Percentiles rank a stretch among this genome's conserved stretches.
These are phyloP conservation scores for Cucurbita pepo DNA, from an alignment of 306 rosid species.

Conservation along the genomic window DNA sequence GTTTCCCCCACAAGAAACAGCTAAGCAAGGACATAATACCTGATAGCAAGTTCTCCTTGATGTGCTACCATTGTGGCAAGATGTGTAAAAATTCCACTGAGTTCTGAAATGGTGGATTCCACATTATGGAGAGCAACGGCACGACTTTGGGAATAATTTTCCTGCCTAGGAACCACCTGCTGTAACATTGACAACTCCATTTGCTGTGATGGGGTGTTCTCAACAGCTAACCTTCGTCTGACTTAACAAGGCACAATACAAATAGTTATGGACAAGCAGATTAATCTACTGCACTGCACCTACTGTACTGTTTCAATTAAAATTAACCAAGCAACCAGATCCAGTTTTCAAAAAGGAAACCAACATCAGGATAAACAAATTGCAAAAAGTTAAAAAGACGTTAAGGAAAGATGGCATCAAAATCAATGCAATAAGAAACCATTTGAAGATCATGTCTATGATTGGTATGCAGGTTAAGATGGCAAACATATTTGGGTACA, in stretches of 20 bases:
- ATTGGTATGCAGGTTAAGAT: not conserved
- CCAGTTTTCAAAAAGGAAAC: not conserved
- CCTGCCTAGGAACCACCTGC: conserved; percentile 82
- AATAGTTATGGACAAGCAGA: conserved; percentile 8
- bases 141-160: conserved; percentile 54
- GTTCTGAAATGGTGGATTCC: conserved; percentile 89
- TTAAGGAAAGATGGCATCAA: not conserved
- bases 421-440: not conserved
- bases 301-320: not conserved
- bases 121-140: conserved; percentile 76
- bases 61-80: conserved; percentile 97
- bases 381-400: not conserved
- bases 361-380: not conserved
- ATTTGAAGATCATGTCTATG: not conserved
- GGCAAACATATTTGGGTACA: not conserved
- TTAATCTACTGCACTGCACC: not conserved
- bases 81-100: conserved; percentile 80
- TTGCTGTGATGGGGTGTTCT: conserved; percentile 72
- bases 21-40: conserved; percentile 34
- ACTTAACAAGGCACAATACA: conserved; percentile 19
- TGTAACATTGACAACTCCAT: conserved; percentile 95
- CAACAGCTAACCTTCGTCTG: conserved; percentile 86
- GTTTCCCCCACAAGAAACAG: not conserved
- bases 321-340: not conserved
- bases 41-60: conserved; percentile 95